phyloP scores from a whole-genome alignment of 768 basidiomycete species.

The Suillus tomentosus region DNA sequence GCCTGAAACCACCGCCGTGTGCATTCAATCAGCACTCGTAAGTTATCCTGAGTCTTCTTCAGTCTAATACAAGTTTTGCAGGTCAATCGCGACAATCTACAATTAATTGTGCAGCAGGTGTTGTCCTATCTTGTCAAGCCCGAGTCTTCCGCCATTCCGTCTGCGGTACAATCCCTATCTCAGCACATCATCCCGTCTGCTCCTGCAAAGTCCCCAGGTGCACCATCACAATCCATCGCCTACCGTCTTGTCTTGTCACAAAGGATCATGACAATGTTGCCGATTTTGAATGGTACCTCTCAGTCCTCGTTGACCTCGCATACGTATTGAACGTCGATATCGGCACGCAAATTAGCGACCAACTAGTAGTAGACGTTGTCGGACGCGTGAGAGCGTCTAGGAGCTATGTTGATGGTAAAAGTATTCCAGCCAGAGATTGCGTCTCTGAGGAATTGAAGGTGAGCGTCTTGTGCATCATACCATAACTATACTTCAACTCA shows the following conservation, averaged over 20 bases:
- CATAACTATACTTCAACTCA: too few relatives aligned
- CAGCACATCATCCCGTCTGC: slow-evolving; percentile 46
- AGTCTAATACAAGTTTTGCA: slow-evolving; percentile 33
- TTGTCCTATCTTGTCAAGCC: slow-evolving; percentile 78
- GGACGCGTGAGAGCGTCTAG: slow-evolving; percentile 78
- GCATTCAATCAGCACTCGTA: slow-evolving; percentile 75
- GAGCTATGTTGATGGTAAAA: slow-evolving; percentile 78
- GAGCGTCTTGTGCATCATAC: too few relatives aligned
- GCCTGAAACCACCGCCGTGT: too few relatives aligned
- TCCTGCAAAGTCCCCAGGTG: slow-evolving; percentile 31
- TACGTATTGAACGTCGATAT: slow-evolving; percentile 84
- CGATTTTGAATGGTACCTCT: slow-evolving; percentile 98
- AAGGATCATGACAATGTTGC: slow-evolving; percentile 80
- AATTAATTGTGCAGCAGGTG: slow-evolving; percentile 88
- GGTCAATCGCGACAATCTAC: slow-evolving; percentile 83
- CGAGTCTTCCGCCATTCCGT: slow-evolving; percentile 54
- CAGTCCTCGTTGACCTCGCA: slow-evolving; percentile 88
- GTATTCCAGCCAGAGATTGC: slow-evolving; percentile 42
- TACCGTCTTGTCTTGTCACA: slow-evolving; percentile 85
- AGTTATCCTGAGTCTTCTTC: slow-evolving; percentile 18
- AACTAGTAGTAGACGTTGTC: slow-evolving; percentile 78
- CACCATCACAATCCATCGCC: slow-evolving; percentile 73
- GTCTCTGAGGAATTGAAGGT: too few relatives aligned
- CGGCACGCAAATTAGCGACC: slow-evolving; percentile 76
- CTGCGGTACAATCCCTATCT: slow-evolving; percentile 54